Evolutionary conservation across 352 stramenopile species (phyloP), one percentile per base, ranked within the genome.

Genomic region (Discostella stelligera): DNA sequence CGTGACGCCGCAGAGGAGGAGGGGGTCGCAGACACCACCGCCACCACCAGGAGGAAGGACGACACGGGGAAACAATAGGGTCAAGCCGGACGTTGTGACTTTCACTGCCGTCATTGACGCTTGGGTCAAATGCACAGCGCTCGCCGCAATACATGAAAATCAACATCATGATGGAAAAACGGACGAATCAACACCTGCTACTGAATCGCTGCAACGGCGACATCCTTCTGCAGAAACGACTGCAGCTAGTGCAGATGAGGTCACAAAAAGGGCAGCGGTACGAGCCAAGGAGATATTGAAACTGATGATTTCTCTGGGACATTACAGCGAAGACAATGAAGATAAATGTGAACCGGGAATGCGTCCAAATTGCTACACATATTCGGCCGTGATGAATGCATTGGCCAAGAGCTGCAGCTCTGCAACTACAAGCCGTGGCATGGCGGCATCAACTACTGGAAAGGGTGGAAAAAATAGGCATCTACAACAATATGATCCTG

Each of bases 361-460:
- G 52, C 56, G 74, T 48, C 78, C 71, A 21, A 91, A 89, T 55
- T 79, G 78, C 30, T 88, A 84, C 55, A 88, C 82, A 6, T 91
- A 88, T 50, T 86, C 83, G 25, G 85, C 85, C 23, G 72, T 89
- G 25, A 88, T 90, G 76, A 89, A 89, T 80, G 80, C 86, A 1
- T 77, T 89, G 44, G 77, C 82, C 8, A 83, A 82, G 46, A 85
- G 66, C 50, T 85, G 78, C 78, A 18, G 78, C 71, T n/a, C 44
- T 71, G 21, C 56, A 53, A 21, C 44, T 66, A 25, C 37, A 27
- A 60, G 25, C 7, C 25, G 52, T 54, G 50, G 20, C 10, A 32
- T 14, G 27, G 53, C 0, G 23, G 25, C 25, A 23, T 2, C 21
- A 2, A 16, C 13, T 2, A 20, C 20, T 8, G 23, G 65, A 23